These are phyloP conservation scores for Rickenella mellea DNA, from an alignment of 768 basidiomycete species.

Conservation along the genomic window DNA sequence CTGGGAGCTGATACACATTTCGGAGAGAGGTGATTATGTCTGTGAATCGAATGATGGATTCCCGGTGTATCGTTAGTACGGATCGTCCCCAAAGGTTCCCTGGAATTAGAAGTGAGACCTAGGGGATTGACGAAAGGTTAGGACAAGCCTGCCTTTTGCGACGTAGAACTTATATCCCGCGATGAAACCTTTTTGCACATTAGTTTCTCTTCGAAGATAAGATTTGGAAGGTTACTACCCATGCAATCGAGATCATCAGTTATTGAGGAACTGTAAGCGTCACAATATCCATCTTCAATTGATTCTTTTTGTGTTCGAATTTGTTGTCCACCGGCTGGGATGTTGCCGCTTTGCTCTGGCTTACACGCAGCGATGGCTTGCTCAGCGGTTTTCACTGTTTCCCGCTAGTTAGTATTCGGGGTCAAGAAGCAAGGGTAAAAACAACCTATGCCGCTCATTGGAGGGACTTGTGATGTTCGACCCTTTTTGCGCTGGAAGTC, in stretches of 20 bases:
- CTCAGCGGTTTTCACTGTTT: conserved; percentile 55
- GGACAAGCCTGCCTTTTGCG: conserved; percentile 40
- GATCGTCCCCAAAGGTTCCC: conserved; percentile 44
- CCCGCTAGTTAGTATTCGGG: conserved; percentile 23
- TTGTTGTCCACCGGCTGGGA: conserved; percentile 53
- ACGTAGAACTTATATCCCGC: conserved; percentile 53
- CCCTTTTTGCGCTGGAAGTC: too few species aligned
- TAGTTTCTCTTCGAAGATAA: too few species aligned
- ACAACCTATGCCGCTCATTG: conserved; percentile 34
- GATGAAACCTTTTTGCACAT: conserved; percentile 55
- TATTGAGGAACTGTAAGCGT: conserved; percentile 53
- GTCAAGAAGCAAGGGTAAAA: too few species aligned
- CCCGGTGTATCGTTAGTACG: conserved; percentile 44
- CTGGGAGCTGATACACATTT: conserved; percentile 63
- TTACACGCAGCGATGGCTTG: conserved; percentile 67
- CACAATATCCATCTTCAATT: conserved; percentile 76
- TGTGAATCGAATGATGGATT: conserved; percentile 62
- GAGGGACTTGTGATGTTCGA: too few species aligned
- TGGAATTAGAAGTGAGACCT: conserved; percentile 18
- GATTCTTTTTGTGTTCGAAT: conserved; percentile 70
- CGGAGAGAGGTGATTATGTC: conserved; percentile 60
- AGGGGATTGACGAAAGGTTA: background rate
- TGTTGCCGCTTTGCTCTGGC: conserved; percentile 50
- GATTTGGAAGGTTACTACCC: conserved; percentile 13
- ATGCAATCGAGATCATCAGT: conserved; percentile 56